These are phyloP conservation scores for Balansia obtecta DNA, from an alignment of 2,329 filamentous ascomycete genomes.

Conservation along the genomic window DNA sequence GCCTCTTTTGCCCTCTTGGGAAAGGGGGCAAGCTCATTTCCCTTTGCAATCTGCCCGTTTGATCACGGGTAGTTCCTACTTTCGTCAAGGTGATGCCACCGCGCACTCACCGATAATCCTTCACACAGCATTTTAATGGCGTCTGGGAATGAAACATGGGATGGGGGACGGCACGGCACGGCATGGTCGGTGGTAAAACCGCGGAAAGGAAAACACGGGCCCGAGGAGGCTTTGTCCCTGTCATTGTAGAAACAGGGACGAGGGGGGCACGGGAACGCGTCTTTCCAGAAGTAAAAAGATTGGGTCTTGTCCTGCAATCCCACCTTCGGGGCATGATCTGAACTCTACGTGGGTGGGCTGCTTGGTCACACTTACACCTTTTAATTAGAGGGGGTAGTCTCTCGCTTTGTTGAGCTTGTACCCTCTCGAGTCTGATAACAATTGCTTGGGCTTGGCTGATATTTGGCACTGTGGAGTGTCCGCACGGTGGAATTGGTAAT, in stretches of 20 bases:
- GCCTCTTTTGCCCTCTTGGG: no score
- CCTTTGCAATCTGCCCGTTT: neutral
- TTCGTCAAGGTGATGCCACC: neutral
- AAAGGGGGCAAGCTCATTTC: neutral
- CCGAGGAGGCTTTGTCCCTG: neutral
- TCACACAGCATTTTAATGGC: slow-evolving; percentile 2
- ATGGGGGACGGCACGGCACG: neutral
- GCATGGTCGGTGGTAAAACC: neutral
- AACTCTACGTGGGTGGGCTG: neutral
- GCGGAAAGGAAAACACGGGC: neutral
- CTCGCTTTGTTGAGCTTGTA: neutral
- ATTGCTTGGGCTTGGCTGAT: no score
- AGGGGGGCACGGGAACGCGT: neutral
- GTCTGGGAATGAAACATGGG: neutral
- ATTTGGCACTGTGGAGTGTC: no score
- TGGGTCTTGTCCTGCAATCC: neutral
- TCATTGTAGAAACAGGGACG: neutral
- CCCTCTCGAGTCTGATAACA: neutral
- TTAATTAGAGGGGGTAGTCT: neutral
- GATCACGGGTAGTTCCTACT: neutral
- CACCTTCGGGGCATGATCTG: no score
- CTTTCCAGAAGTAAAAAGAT: neutral
- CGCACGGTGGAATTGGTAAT: no score
- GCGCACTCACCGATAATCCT: neutral
- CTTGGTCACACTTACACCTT: neutral